Evolutionary conservation across 805 yeast genomes (phyloP), one percentile per base, ranked within the genome.

Genomic region (Cyberlindnera japonica): DNA sequence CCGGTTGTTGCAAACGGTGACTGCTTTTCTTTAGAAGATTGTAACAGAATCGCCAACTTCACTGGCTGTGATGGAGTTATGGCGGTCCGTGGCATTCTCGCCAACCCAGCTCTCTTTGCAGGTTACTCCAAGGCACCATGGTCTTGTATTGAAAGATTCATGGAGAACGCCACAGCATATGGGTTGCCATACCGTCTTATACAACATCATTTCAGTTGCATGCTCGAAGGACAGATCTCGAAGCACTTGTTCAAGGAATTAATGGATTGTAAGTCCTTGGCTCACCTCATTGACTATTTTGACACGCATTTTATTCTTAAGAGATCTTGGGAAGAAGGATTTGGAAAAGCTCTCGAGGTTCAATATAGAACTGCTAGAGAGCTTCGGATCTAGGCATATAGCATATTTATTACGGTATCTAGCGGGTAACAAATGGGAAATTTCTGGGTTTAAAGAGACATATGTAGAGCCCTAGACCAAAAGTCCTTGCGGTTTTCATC

Each of bases 1-100:
- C 98, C 97, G 0, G 89, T 93, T 1, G 83, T 93, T n/a, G 96
- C 98, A 3, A 93, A 93, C 56, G 99, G 99, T n/a, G 98, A 93
- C 62, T 90, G 95, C 55, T 83, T 83, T 54, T 57, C 74, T 0
- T 63, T 79, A 18, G 65, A 69, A 14, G 96, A 88, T 57, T 81
- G 84, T n/a, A 53, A 66, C 31, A 56, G 59, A 15, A 90, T 91
- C 20, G 76, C 77, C 0, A 64, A 73, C 11, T 58, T 59, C 37
- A 89, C 98, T 0, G 83, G 83, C 1, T 88, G 79, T 29, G 93
- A 87, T 58, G 99, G 98, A 7, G 84, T 93, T 7, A 93, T 93
- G 99, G 83, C 97, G 3, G 99, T 86, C 2, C 67, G 99, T 46
- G 99, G 99, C 0, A 68, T 87, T 3, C 64, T 93, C 37, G 68